Percentiles rank a stretch among this genome's conserved stretches.
Conservation (phyloP, 768 basidiomycete species). For the Suillus subluteus region DNA sequence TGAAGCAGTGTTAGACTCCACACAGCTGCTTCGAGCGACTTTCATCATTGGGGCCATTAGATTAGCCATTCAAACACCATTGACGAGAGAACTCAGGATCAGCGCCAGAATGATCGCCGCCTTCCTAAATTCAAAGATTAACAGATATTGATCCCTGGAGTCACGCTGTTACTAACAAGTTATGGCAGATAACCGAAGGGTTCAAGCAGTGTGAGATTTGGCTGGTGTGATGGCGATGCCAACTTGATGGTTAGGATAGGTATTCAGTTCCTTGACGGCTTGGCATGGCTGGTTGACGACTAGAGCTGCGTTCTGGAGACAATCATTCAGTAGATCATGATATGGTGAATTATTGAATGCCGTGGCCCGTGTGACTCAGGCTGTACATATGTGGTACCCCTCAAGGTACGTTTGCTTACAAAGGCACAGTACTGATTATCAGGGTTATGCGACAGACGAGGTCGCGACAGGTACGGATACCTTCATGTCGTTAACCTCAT, state of each 20-base stretch:
- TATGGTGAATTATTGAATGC: not conserved
- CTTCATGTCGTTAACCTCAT: not conserved
- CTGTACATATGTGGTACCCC: not conserved
- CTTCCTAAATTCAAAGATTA: not conserved
- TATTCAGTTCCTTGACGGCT: not conserved
- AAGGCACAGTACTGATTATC: slow-evolving; percentile 1
- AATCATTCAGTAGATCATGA: not conserved
- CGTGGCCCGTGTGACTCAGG: not conserved
- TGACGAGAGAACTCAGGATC: not conserved
- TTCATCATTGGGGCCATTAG: too few relatives aligned
- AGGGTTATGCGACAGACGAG: not conserved
- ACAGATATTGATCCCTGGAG: not conserved
- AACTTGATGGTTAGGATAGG: not conserved
- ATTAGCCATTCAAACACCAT: not conserved
- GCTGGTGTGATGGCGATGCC: not conserved
- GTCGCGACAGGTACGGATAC: not conserved
- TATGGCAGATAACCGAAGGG: not conserved
- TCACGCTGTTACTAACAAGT: not conserved
- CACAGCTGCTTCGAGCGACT: not conserved
- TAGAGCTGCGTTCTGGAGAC: not conserved
- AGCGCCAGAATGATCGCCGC: not conserved
- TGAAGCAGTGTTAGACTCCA: not conserved
- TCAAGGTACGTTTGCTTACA: not conserved
- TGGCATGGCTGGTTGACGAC: not conserved
- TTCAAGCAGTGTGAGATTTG: not conserved